Percentiles rank a stretch among this genome's conserved stretches.
Evolutionary conservation across 1,139 yeast genomes (phyloP).

Genomic region (Nematodospora anomalae): DNA sequence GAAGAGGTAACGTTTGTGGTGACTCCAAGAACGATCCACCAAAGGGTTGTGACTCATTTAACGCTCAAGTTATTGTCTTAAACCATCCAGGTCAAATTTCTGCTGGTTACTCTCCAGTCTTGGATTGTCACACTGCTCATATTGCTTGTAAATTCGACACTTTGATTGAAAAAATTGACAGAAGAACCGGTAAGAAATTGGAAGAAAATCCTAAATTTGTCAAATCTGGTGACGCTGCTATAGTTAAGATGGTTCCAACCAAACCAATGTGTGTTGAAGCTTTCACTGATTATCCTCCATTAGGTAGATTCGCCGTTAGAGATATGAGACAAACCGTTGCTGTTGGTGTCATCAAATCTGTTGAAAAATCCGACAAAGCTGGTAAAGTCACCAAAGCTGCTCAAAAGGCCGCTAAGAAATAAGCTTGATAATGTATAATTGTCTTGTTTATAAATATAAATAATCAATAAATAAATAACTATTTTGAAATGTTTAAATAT

Average conservation of each 20-base stretch:
- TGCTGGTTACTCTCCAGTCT: slow-evolving; percentile 91
- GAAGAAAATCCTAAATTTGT: slow-evolving; percentile 84
- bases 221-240: slow-evolving; percentile 94
- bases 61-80: slow-evolving; percentile 86
- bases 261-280: slow-evolving; percentile 98
- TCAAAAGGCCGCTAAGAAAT: slow-evolving; percentile 96
- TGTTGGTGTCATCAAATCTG: slow-evolving; percentile 99
- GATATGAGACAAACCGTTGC: slow-evolving; percentile 99
- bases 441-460: not conserved
- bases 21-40: slow-evolving; percentile 96
- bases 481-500: not conserved
- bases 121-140: slow-evolving; percentile 95
- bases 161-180: slow-evolving; percentile 85
- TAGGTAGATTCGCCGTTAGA: slow-evolving; percentile 99
- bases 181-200: slow-evolving; percentile 87
- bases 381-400: slow-evolving; percentile 99
- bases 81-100: slow-evolving; percentile 95
- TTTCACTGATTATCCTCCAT: slow-evolving; percentile 97
- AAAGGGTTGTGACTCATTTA: slow-evolving; percentile 77
- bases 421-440: slow-evolving; percentile 32
- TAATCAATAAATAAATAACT: slow-evolving; percentile 1
- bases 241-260: slow-evolving; percentile 87
- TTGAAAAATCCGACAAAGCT: slow-evolving; percentile 90
- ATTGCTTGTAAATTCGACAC: slow-evolving; percentile 90
- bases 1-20: slow-evolving; percentile 96